Evolutionary conservation across 352 stramenopile species (phyloP).

Genomic region (Pythium sukuiense): DNA sequence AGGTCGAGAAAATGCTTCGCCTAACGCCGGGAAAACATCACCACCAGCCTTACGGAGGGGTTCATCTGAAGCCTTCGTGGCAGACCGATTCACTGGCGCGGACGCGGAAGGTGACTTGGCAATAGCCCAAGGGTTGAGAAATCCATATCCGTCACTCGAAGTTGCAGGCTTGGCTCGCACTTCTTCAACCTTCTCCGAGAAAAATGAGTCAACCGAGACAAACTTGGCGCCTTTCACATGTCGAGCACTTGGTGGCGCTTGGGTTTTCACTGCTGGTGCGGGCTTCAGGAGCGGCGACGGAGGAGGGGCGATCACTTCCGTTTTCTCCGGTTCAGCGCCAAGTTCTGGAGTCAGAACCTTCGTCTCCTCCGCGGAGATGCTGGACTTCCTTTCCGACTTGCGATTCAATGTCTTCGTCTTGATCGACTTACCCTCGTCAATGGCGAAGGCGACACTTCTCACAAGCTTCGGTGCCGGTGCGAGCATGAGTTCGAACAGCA

Average conservation of each 20-base stretch:
- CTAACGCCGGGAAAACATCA: slow-evolving; percentile 9
- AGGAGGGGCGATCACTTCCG: neutral
- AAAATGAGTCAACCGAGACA: slow-evolving; percentile 52
- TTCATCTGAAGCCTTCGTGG: neutral
- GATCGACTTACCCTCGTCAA: slow-evolving; percentile 10
- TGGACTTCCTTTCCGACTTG: slow-evolving; percentile 19
- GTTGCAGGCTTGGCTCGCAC: slow-evolving; percentile 10
- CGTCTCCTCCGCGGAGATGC: slow-evolving; percentile 12
- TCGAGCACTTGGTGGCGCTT: slow-evolving; percentile 8
- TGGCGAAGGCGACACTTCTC: neutral
- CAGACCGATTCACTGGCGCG: neutral
- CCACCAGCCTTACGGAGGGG: too few species aligned
- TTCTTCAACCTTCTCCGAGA: slow-evolving; percentile 27
- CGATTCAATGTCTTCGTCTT: slow-evolving; percentile 6
- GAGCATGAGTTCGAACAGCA: slow-evolving; percentile 65
- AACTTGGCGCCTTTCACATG: slow-evolving; percentile 53
- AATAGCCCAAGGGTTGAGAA: slow-evolving; percentile 27
- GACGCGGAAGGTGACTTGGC: neutral
- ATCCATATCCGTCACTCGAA: neutral
- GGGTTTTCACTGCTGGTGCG: slow-evolving; percentile 10
- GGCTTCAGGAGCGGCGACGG: neutral
- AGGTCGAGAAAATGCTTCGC: slow-evolving; percentile 16
- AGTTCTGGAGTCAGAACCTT: slow-evolving; percentile 6
- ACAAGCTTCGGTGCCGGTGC: slow-evolving; percentile 24
- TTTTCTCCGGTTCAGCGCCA: neutral